Percentiles rank a stretch among this genome's conserved stretches.
Conservation (phyloP, 225 moss, liverwort and hornwort species). For the Asterella californica region DNA sequence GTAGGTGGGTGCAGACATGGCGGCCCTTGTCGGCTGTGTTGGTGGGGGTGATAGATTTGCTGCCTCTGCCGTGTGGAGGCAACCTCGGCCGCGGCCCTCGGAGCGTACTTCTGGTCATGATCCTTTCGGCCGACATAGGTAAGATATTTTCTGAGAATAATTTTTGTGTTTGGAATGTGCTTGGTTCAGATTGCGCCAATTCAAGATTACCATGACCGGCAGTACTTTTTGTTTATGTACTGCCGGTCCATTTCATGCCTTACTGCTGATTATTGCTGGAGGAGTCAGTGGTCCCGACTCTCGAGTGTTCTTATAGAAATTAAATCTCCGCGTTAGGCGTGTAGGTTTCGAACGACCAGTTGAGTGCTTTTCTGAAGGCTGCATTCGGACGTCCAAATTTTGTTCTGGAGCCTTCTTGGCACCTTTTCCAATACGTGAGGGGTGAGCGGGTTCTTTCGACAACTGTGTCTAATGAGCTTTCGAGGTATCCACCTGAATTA, state of each 20-base stretch:
- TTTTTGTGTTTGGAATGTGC: too few species aligned
- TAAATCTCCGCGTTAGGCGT: not conserved
- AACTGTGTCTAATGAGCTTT: not conserved
- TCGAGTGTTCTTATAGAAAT: not conserved
- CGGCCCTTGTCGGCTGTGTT: constrained; percentile 20
- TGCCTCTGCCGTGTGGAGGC: constrained; percentile 25
- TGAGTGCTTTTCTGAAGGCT: not conserved
- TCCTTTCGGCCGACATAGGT: constrained; percentile 29
- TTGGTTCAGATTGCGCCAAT: not conserved
- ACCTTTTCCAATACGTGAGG: not conserved
- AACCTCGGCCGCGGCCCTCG: constrained; percentile 23
- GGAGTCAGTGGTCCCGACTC: not conserved
- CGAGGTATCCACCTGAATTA: not conserved
- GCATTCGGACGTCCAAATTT: not conserved
- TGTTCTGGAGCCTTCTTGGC: not conserved
- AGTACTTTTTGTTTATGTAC: not conserved
- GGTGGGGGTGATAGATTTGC: constrained; percentile 29
- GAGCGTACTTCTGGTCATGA: constrained; percentile 3
- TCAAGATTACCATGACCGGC: not conserved
- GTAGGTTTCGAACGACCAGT: not conserved
- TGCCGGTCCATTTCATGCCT: not conserved
- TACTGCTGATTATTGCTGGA: not conserved
- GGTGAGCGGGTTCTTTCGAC: not conserved
- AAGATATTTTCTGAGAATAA: not conserved
- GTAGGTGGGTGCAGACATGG: constrained; percentile 22